Conservation (phyloP, 139 green algal species). For the Coccomyxa sp. region DNA sequence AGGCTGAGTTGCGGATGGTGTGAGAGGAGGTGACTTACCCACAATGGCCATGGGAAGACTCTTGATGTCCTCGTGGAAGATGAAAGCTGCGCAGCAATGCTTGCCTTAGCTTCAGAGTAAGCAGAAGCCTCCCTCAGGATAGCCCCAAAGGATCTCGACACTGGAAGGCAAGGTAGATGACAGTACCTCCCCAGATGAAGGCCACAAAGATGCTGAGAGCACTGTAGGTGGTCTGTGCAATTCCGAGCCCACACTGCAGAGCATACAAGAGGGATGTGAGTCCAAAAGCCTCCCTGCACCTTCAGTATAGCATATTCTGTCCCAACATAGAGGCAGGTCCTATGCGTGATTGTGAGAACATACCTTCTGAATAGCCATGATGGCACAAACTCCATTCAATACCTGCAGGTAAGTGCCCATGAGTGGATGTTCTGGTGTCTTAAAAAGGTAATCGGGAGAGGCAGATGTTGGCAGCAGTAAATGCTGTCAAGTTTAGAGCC, state of each 20-base stretch:
- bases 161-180: not conserved
- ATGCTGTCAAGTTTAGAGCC: too few relatives aligned
- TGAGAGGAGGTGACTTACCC: not conserved
- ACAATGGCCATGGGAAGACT: not conserved
- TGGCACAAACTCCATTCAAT: not conserved
- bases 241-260: not conserved
- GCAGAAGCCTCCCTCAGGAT: too few relatives aligned
- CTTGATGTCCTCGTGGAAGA: slow-evolving; percentile 3
- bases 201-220: not conserved
- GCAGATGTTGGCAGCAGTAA: too few relatives aligned
- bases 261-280: too few relatives aligned
- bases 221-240: not conserved
- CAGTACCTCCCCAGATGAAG: not conserved
- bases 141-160: not conserved
- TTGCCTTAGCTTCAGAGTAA: too few relatives aligned
- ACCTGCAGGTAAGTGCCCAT: not conserved
- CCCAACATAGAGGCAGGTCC: too few relatives aligned
- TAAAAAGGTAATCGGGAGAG: too few relatives aligned
- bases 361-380: not conserved
- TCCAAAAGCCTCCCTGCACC: too few relatives aligned
- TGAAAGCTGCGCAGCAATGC: too few relatives aligned
- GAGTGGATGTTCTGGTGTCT: not conserved
- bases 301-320: too few relatives aligned
- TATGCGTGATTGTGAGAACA: too few relatives aligned
- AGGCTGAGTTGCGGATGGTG: not conserved